Conservation (phyloP, 192 early-diverging fungal genomes). For the Backusella psychrophila region DNA sequence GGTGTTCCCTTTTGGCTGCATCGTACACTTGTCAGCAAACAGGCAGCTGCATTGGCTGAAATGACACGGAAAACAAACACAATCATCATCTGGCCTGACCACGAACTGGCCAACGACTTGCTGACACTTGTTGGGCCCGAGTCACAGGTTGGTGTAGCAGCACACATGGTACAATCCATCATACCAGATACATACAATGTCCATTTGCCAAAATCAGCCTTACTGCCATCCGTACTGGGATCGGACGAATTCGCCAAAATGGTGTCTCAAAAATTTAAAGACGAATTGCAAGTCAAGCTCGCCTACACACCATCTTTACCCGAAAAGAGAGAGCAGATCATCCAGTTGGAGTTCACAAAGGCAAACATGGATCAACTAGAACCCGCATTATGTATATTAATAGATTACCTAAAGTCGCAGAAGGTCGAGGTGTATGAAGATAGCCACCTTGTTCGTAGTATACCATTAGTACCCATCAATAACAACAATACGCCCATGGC, state of each 20-base stretch:
- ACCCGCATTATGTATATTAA: conserved; percentile 16
- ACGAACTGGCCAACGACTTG: conserved; percentile 59
- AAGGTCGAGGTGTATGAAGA: conserved; percentile 20
- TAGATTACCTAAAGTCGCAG: conserved; percentile 7
- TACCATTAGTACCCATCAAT: not conserved
- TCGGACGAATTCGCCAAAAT: conserved; percentile 46
- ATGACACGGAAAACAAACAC: conserved; percentile 56
- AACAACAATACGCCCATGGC: not conserved
- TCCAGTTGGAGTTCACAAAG: conserved; percentile 6
- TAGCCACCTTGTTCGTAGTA: not conserved
- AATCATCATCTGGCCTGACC: conserved; percentile 59
- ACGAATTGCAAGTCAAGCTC: conserved; percentile 41
- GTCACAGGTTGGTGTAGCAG: conserved; percentile 50
- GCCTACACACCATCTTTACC: not conserved
- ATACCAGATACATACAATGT: conserved; percentile 58
- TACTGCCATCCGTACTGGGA: conserved; percentile 36
- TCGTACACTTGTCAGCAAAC: conserved; percentile 38
- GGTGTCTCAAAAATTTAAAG: conserved; percentile 39
- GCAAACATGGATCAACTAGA: conserved; percentile 17
- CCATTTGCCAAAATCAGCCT: conserved; percentile 46
- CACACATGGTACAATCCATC: conserved; percentile 47
- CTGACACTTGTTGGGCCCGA: conserved; percentile 59
- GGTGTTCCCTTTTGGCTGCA: conserved; percentile 61
- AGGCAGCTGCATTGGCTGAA: conserved; percentile 35
- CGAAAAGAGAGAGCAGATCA: not conserved